Evolutionary conservation across 441 rosid genomes (phyloP), one percentile per base, ranked within the genome.

Genomic region (Lepidium campestre): DNA sequence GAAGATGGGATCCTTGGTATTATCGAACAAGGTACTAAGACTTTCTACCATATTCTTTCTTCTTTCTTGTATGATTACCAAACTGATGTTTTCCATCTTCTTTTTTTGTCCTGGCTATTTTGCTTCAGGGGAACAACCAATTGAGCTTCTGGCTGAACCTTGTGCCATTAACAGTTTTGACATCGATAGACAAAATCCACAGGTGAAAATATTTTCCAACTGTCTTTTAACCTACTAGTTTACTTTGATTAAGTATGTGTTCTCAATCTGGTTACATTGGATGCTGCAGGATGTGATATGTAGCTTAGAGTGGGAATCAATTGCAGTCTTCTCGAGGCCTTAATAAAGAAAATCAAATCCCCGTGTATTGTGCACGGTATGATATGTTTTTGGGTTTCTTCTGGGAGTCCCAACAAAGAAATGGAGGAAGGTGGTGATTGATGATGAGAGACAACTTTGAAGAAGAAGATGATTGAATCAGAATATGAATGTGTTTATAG

Each of bases 141-240:
- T 71, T 10, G 98, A 90, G 78, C 91, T 93, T 57, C 62, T 90
- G 61, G 87, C 97, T 19, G 97, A 90, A 77, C 94, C 96, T 20
- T 93, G 96, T 76, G 96, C 98, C 34, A 83, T 93, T 52, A 93
- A 93, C 78, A 78, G 96, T 82, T 90, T 93, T 64, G 97, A 93
- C 84, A 86, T 93, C 50, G 93, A 93, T 75, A 65, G 52, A 22
- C 93, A 88, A 54, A 93, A 83, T 49, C 98, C 97, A 42, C 83
- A 87, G 46, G 98, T 93, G 74, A 41, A 80, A 76, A 17, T 35
- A 34, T 56, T 10, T 45, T 20, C 36, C 1, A 20, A 41, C 36
- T 59, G 23, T 20, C 11, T 36, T 23, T 34, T 27, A 63, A 10
- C 14, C 44, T 39, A 3, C 2, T 68, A 12, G 49, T 36, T 69